Base-by-base conservation (phyloP, 176 grass and related monocot genomes). In the Ensete ventricosum region DNA sequence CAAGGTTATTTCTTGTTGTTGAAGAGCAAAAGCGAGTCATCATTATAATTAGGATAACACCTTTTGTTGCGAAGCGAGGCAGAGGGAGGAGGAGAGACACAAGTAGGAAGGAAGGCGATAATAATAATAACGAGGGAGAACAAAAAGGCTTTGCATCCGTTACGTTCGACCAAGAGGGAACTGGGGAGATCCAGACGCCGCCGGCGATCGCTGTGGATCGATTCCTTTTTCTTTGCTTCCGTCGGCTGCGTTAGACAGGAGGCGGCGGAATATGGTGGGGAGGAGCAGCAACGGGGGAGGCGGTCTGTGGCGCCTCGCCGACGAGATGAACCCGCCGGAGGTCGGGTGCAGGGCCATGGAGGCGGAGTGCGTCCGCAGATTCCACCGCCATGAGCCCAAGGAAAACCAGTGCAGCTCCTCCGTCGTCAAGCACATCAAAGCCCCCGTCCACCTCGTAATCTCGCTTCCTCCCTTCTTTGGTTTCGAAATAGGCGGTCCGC, bases 371-470 rank as follows among this genome's bases (percentile, higher is more conserved):
- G 87, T 96, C 14, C 77, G 89, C 54, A 67, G 82, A 53, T 80
- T 85, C 67, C 89, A 89, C 83, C 81, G 54, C 50, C 89, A 96
- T 79, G 93, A 90, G 69, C 85, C 84, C 23, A 62, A 83, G 50
- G 85, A 84, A 16, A 83, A 92, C 81, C 93, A 96, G 89, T 96
- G 93, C 72, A 86, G 85, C 73, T 96, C 89, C 74, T 82, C 78
- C 69, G 84, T 96, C 29, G 80, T 87, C 83, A 92, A 92, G 83
- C 89, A 90, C 83, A 90, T 96, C 81, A 90, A 84, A 73, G 89
- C 93, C 11, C 93, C 93, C 73, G 87, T 92, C 64, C 83, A 96
- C 78, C 87, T 96, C 9, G 93, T 96, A 85, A 85, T 9, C 23
- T 65, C 73, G 34, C 21, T 50, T 1, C 3, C 63, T 55, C 5